Base-by-base conservation (phyloP, 2,329 filamentous ascomycete genomes). In the Gliomastix tumulicola region DNA sequence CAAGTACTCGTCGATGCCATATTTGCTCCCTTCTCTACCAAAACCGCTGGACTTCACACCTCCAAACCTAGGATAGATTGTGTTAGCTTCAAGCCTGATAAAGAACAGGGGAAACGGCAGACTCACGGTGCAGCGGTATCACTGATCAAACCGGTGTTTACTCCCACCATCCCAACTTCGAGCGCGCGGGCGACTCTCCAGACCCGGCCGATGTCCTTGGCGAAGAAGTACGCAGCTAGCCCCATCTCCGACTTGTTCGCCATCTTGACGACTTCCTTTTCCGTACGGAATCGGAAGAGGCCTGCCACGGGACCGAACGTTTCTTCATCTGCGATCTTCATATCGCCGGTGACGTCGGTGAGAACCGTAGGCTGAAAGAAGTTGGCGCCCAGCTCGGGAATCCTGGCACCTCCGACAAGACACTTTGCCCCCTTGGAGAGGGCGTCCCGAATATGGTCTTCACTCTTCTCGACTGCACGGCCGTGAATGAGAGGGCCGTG, bases 41-140 rank as follows among this genome's bases (percentile, higher is more conserved):
- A 88, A 88, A 2, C 86, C 86, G 49, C 79, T 86, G 63, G 88
- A 71, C 63, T 92, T 92, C 32, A 92, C 80, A 45, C 86, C 86
- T 13, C 86, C 86, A 52, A 92, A 92, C n/a, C n/a, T n/a, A n/a
- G n/a, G n/a, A n/a, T n/a, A n/a, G n/a, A n/a, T n/a, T n/a, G n/a
- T n/a, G n/a, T n/a, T n/a, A n/a, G n/a, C n/a, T n/a, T n/a, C n/a
- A n/a, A n/a, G n/a, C n/a, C n/a, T n/a, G n/a, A n/a, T n/a, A n/a
- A n/a, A n/a, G n/a, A n/a, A n/a, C n/a, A n/a, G n/a, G n/a, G n/a
- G n/a, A n/a, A n/a, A n/a, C n/a, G n/a, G n/a, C n/a, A n/a, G n/a
- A n/a, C n/a, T n/a, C n/a, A n/a, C 0, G 74, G 74, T 35, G 71
- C 57, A 0, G 71, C 72, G 11, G 68, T 61, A 40, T 78, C 74